Evolutionary conservation across 768 basidiomycete genomes (phyloP), one percentile per base, ranked within the genome.

Genomic region (Pisolithus sp.): DNA sequence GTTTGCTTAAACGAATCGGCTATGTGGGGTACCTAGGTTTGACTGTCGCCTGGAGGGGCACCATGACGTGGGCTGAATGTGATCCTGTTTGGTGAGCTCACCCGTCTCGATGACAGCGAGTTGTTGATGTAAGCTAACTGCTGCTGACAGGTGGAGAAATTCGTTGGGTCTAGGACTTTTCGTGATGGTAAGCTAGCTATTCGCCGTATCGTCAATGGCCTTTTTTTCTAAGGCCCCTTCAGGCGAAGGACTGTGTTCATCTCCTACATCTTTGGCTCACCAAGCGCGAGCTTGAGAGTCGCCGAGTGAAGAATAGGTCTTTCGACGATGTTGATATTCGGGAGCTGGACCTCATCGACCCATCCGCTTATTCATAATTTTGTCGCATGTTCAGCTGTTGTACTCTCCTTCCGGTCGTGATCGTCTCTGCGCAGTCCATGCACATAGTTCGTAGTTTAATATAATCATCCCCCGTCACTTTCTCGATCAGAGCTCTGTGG

Each of bases 291-390:
- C 70, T 89, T 5, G 80, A 85, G 61, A 81, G 79, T 2, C 74
- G 88, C 13, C 71, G 73, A 21, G 80, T 90, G 24, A 86, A 82
- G 68, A 85, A 76, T 60, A 76, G 78, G 53, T 79, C 86, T 40
- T 90, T 90, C 61, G 71, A 73, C n/a, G 85, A 85, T 0, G 78
- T 89, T n/a, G 86, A 89, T 59, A 58, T 80, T 41, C 62, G 68
- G 10, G 81, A 80, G 55, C 72, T 89, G 38, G 86, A 90, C 62
- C 73, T 90, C 24, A 75, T 87, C 66, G n/a, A 66, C 57, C 45
- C 73, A 4, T 47, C 56, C 40, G 57, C 38, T 17, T 26, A 63
- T 28, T 34, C 48, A 18, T 59, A 41, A 61, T 34, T 34, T 34
- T 24, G 12, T 36, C 43, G 10, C 49, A 56, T 41, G 4, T 8